Evolutionary conservation across 176 grass and related monocot genomes (phyloP), one percentile per base, ranked within the genome.

Genomic region (Eragrostis curvula): DNA sequence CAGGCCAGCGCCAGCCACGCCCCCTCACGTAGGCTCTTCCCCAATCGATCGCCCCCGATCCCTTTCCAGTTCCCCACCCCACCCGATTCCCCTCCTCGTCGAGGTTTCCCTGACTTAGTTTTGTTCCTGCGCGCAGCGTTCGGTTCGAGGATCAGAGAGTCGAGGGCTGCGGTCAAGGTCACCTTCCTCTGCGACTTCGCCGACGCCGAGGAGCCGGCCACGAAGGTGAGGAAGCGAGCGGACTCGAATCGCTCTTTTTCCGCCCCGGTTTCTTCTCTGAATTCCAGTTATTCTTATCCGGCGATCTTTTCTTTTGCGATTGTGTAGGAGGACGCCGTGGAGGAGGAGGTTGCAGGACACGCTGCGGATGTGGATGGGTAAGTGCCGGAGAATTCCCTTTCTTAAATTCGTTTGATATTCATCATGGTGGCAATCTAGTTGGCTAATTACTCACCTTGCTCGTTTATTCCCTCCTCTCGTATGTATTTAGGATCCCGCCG

Each of bases 21-120:
- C 20, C 96, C 97, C n/a, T 99, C 97, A 18, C 97, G 91, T 99
- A 92, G 45, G 85, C 30, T n/a, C 17, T 18, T 8, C 25, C 64
- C 64, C 42, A 21, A 14, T 9, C n/a, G 25, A 64, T 71, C 57
- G 12, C 46, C 21, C 6, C 23, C 57, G 5, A 25, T 28, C 29
- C 29, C 51, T 21, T n/a, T 28, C 0, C 45, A 58, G 12, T 42
- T 2, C n/a, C 20, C 8, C 28, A 25, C 36, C 62, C 57, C 30
- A 12, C 36, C 25, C 25, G 5, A 64, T n/a, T 28, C 32, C 71
- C 43, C 27, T 75, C 44, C 39, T 80, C 68, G 12, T 17, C 10
- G 40, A 14, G 24, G 29, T 18, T 75, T 2, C 5, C 27, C 66
- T 77, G 15, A 70, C 8, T 45, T 69, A 3, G 12, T 60, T 10